Conservation (phyloP, 176 grass and related monocot species). For the Aegilops umbellulata region DNA sequence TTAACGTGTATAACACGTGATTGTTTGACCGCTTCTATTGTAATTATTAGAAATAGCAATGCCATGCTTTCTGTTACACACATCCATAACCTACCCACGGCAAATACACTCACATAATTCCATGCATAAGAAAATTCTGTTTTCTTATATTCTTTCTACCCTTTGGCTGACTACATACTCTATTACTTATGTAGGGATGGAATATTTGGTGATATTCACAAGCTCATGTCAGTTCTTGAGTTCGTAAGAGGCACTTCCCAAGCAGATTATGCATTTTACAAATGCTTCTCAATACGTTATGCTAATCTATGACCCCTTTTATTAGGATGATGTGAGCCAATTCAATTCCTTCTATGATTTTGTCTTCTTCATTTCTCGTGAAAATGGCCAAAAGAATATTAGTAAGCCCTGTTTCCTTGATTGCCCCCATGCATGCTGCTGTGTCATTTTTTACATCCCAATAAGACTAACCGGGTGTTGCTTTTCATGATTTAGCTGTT, state of each 20-base stretch:
- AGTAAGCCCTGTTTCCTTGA: conserved; percentile 56
- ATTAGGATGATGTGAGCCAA: conserved; percentile 62
- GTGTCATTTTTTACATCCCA: conserved; percentile 19
- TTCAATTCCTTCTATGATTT: conserved; percentile 91
- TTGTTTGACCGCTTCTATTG: conserved; percentile 6
- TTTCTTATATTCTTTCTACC: neutral
- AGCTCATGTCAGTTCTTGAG: conserved; percentile 70
- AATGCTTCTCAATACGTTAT: conserved; percentile 21
- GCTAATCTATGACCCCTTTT: conserved; percentile 29
- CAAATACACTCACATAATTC: conserved; percentile 17
- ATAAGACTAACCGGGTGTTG: conserved; percentile 36
- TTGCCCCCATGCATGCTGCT: conserved; percentile 12
- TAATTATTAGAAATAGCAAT: conserved; percentile 7
- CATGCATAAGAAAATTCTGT: conserved; percentile 9
- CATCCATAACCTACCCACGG: neutral
- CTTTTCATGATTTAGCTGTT: conserved; percentile 54
- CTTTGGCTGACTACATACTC: conserved; percentile 32
- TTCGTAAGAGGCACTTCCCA: conserved; percentile 51
- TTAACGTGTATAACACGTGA: neutral
- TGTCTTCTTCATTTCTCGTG: conserved; percentile 92
- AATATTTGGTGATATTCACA: conserved; percentile 61
- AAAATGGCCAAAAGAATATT: conserved; percentile 92
- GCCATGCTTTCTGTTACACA: neutral
- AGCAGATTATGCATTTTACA: conserved; percentile 20
- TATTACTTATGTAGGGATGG: conserved; percentile 58